These are phyloP conservation scores for Peronosclerospora sorghi DNA, from an alignment of 352 stramenopile genomes.

Conservation along the genomic window DNA sequence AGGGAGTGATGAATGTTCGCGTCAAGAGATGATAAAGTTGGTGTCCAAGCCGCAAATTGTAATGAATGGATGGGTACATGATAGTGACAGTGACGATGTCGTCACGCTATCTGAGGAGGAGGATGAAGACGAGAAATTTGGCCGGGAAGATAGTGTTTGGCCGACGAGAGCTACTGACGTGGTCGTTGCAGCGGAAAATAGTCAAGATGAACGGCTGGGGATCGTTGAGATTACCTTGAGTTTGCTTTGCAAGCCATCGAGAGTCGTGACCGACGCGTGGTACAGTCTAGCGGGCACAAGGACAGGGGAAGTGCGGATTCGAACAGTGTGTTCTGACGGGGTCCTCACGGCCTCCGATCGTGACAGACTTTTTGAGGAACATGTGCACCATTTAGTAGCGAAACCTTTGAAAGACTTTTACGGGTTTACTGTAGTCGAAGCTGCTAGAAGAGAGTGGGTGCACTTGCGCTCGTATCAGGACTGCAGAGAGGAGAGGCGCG, in stretches of 20 bases:
- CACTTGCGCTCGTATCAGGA: conserved; percentile 65
- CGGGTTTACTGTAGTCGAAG: conserved; percentile 47
- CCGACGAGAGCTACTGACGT: conserved; percentile 7
- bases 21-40: conserved; percentile 4
- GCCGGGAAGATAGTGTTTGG: conserved; percentile 12
- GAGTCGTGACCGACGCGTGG: conserved; percentile 43
- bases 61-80: conserved; percentile 10
- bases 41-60: conserved; percentile 9
- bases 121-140: conserved; percentile 18
- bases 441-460: conserved; percentile 28
- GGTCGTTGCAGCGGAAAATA: not conserved
- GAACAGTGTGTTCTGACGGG: conserved; percentile 35
- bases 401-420: conserved; percentile 44
- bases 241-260: conserved; percentile 22
- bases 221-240: conserved; percentile 39
- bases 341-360: conserved; percentile 13
- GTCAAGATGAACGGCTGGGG: conserved; percentile 38
- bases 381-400: conserved; percentile 15
- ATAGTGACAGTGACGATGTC: conserved; percentile 41
- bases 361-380: conserved; percentile 29
- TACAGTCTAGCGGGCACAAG: conserved; percentile 35
- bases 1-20: not conserved
- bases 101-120: conserved; percentile 38
- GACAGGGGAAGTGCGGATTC: conserved; percentile 55
- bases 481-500: conserved; percentile 54